Percentiles rank a stretch among this genome's conserved stretches.
These are phyloP conservation scores for Pyricularia pennisetigena DNA, from an alignment of 2,329 filamentous ascomycete species.

Conservation along the genomic window DNA sequence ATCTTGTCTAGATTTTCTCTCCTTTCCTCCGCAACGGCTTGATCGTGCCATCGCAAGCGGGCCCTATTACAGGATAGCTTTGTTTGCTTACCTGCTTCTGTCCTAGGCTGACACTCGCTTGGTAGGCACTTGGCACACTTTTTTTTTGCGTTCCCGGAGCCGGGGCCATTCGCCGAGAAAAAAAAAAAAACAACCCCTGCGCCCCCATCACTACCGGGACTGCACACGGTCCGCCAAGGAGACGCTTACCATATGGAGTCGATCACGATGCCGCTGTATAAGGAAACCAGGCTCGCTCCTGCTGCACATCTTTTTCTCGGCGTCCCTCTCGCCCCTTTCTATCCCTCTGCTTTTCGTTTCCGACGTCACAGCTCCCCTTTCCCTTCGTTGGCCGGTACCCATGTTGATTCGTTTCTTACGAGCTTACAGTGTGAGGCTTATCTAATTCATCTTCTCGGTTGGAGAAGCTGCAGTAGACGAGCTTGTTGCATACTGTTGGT, in stretches of 20 bases:
- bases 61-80: neutral
- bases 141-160: neutral
- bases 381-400: constrained; percentile 1
- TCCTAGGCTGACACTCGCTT: neutral
- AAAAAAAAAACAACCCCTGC: neutral
- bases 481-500: neutral
- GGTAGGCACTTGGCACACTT: neutral
- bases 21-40: neutral
- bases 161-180: neutral
- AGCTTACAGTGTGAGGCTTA: neutral
- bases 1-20: neutral
- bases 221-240: neutral
- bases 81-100: neutral
- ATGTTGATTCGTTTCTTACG: neutral
- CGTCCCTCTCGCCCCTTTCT: neutral
- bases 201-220: neutral
- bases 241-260: neutral
- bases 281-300: neutral
- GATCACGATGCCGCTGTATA: neutral
- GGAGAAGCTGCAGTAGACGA: neutral
- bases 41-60: neutral
- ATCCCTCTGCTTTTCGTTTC: neutral
- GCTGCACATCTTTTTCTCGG: neutral
- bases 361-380: neutral
- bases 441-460: neutral